Base-by-base conservation (phyloP, 2,329 filamentous ascomycete genomes). In the Neocucurbitaria cava region DNA sequence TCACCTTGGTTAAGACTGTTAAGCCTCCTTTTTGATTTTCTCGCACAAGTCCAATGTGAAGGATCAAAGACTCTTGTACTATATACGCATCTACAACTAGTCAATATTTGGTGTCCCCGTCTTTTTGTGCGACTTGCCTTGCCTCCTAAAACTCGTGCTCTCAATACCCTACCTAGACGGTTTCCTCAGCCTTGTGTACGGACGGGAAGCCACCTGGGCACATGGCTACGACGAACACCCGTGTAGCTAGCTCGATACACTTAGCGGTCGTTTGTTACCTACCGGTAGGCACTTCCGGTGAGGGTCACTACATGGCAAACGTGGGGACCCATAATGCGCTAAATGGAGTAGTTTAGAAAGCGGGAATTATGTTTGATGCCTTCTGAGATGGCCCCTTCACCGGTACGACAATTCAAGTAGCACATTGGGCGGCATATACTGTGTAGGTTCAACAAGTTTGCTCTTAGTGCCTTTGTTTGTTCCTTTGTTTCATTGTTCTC, bases 231-330 rank as follows among this genome's bases (percentile, higher is more conserved):
- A 38, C 52, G 30, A 30, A 35, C 36, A 51, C 21, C 39, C 36
- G 40, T 26, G 5, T n/a, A 39, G 24, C 43, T 50, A 47, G 28
- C 52, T 24, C 21, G n/a, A 48, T 45, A 28, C 17, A 41, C 21
- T 40, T 40, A 46, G 36, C 41, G 50, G 49, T 33, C 47, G 28
- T 33, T 33, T 43, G 39, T 26, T n/a, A n/a, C n/a, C n/a, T n/a
- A n/a, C n/a, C n/a, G n/a, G n/a, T n/a, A n/a, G n/a, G n/a, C 35
- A 20, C 6, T 7, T 52, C 58, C 58, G 58, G 58, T 61, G 47
- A 59, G 43, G 3, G 28, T n/a, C n/a, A n/a, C n/a, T n/a, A 31
- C 10, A 17, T 8, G 11, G 23, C 15, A 11, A 38, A 18, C 8
- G 35, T 18, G 35, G 30, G 3, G 30, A 31, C 24, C 24, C 9